Evolutionary conservation across 306 rosid genomes (phyloP).

Genomic region (Quercus wislizeni): DNA sequence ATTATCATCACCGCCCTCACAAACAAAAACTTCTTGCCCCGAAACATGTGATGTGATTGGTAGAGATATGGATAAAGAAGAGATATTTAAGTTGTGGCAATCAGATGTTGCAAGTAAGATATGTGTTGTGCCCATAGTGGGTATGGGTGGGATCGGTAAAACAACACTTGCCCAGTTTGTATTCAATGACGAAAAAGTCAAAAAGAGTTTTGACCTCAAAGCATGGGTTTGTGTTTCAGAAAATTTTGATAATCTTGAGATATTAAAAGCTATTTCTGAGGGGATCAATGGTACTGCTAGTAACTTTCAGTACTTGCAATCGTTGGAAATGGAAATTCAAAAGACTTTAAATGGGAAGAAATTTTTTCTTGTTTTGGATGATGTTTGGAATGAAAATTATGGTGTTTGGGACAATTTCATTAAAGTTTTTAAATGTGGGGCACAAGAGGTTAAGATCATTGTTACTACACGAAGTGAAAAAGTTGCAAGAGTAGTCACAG

Average conservation of each 20-base stretch:
- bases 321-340: slow-evolving; percentile 2
- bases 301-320: not conserved
- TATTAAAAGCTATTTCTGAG: not conserved
- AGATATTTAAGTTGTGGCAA: not conserved
- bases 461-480: slow-evolving; percentile 22
- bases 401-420: slow-evolving; percentile 7
- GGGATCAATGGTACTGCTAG: too few species aligned
- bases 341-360: not conserved
- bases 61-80: slow-evolving; percentile 1
- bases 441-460: slow-evolving; percentile 19
- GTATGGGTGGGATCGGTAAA: not conserved
- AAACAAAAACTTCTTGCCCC: not conserved
- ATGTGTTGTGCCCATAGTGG: not conserved
- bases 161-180: slow-evolving; percentile 10
- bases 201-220: not conserved
- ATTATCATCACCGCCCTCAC: too few species aligned
- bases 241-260: not conserved
- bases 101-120: not conserved
- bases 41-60: not conserved
- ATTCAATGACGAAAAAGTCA: not conserved
- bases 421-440: slow-evolving; percentile 15
- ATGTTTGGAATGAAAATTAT: slow-evolving; percentile 28
- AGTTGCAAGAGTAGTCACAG: slow-evolving; percentile 14
- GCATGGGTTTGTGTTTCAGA: not conserved
- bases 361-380: slow-evolving; percentile 25